Evolutionary conservation across 441 rosid species (phyloP).

Genomic region (Geranium incanum): DNA sequence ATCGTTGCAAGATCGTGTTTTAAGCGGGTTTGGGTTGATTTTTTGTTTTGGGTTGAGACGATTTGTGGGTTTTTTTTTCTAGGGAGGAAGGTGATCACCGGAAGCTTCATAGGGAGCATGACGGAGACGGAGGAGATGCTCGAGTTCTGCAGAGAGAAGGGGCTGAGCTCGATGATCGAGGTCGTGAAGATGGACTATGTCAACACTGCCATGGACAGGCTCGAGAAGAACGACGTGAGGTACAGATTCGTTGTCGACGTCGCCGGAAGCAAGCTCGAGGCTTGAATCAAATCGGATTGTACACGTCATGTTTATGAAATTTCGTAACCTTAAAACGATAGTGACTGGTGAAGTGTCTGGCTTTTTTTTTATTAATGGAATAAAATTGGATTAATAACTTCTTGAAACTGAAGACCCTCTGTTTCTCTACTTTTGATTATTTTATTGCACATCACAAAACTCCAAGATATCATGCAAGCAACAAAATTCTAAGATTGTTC

Average conservation of each 20-base stretch:
- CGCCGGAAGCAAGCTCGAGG: slow-evolving; percentile 54
- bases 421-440: no score
- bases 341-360: no score
- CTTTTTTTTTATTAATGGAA: no score
- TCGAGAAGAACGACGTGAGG: slow-evolving; percentile 44
- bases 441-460: no score
- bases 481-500: no score
- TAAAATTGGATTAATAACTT: no score
- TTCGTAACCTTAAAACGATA: no score
- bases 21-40: neutral
- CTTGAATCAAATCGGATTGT: neutral
- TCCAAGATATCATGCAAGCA: no score
- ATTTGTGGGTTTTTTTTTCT: neutral
- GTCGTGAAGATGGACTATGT: slow-evolving; percentile 35
- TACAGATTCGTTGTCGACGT: slow-evolving; percentile 48
- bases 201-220: slow-evolving; percentile 38
- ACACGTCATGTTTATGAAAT: no score
- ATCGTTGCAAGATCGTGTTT: no score
- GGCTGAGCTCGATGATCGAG: slow-evolving; percentile 33
- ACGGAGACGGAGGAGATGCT: slow-evolving; percentile 45
- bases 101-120: slow-evolving; percentile 62
- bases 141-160: slow-evolving; percentile 29
- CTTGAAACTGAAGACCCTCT: no score
- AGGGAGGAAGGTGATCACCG: slow-evolving; percentile 60
- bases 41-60: neutral